phyloP scores from a whole-genome alignment of 768 basidiomycete genomes.

The Harrya chromipes region DNA sequence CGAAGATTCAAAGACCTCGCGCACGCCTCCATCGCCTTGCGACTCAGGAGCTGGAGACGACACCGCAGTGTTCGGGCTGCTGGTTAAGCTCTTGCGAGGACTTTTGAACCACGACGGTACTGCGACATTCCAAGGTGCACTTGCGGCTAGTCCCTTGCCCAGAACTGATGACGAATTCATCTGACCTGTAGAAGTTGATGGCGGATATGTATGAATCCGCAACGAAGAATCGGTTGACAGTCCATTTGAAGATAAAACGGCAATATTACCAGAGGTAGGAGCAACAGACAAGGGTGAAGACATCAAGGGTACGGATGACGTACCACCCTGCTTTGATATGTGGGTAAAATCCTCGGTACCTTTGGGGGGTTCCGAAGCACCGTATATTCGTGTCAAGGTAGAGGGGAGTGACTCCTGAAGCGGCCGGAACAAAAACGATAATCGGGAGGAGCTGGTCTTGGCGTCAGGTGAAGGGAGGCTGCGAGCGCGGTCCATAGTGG shows the following conservation, averaged over 20 bases:
- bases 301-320: slow-evolving; percentile 60
- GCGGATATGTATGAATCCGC: slow-evolving; percentile 77
- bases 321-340: slow-evolving; percentile 53
- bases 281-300: slow-evolving; percentile 33
- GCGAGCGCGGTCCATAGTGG: slow-evolving; percentile 39
- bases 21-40: slow-evolving; percentile 40
- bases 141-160: slow-evolving; percentile 42
- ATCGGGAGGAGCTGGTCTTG: slow-evolving; percentile 47
- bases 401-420: slow-evolving; percentile 54
- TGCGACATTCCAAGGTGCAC: slow-evolving; percentile 54
- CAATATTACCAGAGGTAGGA: slow-evolving; percentile 8
- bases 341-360: slow-evolving; percentile 69
- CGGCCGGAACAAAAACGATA: slow-evolving; percentile 65
- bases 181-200: slow-evolving; percentile 56
- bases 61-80: slow-evolving; percentile 26
- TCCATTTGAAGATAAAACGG: slow-evolving; percentile 7
- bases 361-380: slow-evolving; percentile 33
- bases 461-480: slow-evolving; percentile 35
- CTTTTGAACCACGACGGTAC: slow-evolving; percentile 72
- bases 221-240: slow-evolving; percentile 26
- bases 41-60: slow-evolving; percentile 17
- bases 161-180: slow-evolving; percentile 34
- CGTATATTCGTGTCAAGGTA: slow-evolving; percentile 33
- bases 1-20: slow-evolving; percentile 50
- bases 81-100: slow-evolving; percentile 39